These are phyloP conservation scores for Beauveria pseudobassiana DNA, from an alignment of 2,329 filamentous ascomycete species.

Conservation along the genomic window DNA sequence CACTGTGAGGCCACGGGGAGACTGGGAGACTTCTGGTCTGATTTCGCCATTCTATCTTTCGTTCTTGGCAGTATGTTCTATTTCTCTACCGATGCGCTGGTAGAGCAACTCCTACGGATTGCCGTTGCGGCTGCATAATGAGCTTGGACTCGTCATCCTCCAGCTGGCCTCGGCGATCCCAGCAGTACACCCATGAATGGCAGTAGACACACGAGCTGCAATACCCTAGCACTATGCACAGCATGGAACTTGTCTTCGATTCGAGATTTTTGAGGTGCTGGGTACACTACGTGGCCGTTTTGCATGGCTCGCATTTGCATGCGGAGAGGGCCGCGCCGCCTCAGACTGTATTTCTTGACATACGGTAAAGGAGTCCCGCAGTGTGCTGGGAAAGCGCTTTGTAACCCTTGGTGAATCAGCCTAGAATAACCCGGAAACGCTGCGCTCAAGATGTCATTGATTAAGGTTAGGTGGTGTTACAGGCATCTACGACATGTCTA, in stretches of 20 bases:
- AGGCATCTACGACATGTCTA: slow-evolving; percentile 10
- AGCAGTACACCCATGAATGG: neutral
- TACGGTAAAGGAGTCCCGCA: neutral
- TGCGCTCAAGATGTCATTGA: neutral
- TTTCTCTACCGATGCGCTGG: neutral
- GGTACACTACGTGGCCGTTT: neutral
- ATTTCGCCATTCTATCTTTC: neutral
- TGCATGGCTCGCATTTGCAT: neutral
- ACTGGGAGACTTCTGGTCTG: neutral
- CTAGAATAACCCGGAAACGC: neutral
- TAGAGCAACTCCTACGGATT: neutral
- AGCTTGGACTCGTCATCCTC: neutral
- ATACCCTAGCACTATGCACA: neutral
- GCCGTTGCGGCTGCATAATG: neutral
- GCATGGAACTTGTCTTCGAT: neutral
- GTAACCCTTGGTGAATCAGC: neutral
- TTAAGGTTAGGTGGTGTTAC: neutral
- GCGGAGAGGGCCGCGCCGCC: neutral
- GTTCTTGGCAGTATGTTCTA: neutral
- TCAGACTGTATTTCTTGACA: neutral
- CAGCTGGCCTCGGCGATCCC: neutral
- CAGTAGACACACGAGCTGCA: neutral
- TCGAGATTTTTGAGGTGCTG: neutral
- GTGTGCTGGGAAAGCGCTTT: neutral
- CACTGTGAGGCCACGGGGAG: neutral